phyloP scores from a whole-genome alignment of 257 asterid genomes.

The Scutellaria baicalensis region DNA sequence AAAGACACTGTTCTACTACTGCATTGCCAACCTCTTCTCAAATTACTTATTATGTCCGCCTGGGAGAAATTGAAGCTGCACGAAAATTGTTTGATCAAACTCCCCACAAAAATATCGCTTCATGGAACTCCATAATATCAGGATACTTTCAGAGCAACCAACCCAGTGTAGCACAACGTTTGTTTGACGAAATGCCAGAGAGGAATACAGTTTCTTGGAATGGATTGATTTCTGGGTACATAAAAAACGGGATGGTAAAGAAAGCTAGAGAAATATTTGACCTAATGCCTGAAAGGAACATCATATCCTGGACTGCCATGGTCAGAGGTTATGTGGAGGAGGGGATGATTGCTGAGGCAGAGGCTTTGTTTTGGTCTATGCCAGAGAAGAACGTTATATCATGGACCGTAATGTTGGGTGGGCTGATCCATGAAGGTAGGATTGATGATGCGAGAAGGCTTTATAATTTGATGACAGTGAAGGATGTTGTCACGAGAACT shows the following conservation, averaged over 20 bases:
- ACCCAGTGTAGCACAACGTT: constrained; percentile 40
- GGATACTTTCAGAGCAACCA: constrained; percentile 47
- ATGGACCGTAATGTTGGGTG: constrained; percentile 76
- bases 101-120: constrained; percentile 35
- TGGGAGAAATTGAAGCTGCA: constrained; percentile 55
- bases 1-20: constrained; percentile 25
- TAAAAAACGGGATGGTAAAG: constrained; percentile 50
- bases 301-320: constrained; percentile 66
- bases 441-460: constrained; percentile 50
- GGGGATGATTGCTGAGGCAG: constrained; percentile 53
- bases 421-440: constrained; percentile 42
- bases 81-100: constrained; percentile 45
- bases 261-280: constrained; percentile 61
- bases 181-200: constrained; percentile 63
- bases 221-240: constrained; percentile 64
- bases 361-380: constrained; percentile 58
- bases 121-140: constrained; percentile 67
- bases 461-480: constrained; percentile 49
- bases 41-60: constrained; percentile 40
- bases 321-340: constrained; percentile 58
- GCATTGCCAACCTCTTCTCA: constrained; percentile 34
- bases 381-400: constrained; percentile 71
- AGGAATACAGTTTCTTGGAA: constrained; percentile 74
- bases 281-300: constrained; percentile 58
- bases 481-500: constrained; percentile 57